Percentiles rank a stretch among this genome's conserved stretches.
Evolutionary conservation across 495 filamentous ascomycete genomes (phyloP).

Genomic region (Daldinia decipiens): DNA sequence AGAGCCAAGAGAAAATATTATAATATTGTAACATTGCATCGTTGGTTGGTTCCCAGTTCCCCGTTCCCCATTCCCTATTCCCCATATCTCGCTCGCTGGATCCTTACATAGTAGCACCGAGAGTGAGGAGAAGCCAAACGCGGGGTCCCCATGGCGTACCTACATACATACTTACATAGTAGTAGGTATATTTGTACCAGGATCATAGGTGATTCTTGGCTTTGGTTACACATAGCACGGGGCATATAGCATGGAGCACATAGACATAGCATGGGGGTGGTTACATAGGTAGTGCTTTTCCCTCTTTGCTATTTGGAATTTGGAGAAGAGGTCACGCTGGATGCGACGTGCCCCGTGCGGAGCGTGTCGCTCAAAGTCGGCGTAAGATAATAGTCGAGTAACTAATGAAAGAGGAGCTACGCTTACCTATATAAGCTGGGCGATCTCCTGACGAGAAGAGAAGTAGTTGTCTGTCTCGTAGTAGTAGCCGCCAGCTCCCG

Average conservation of each 20-base stretch:
- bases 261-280: not conserved
- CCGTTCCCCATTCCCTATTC: conserved; percentile 3
- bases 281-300: not conserved
- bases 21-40: not conserved
- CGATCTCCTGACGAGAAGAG: not conserved
- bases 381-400: not conserved
- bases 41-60: conserved; percentile 1
- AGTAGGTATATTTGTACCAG: not conserved
- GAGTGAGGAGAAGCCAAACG: conserved; percentile 21
- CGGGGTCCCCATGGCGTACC: conserved; percentile 39
- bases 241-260: too few species aligned
- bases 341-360: not conserved
- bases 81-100: not conserved
- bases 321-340: conserved; percentile 17
- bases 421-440: conserved; percentile 13
- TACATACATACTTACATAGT: too few species aligned
- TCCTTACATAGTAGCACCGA: conserved; percentile 20
- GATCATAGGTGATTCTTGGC: conserved; percentile 2
- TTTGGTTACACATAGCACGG: conserved; percentile 1
- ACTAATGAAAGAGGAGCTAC: not conserved
- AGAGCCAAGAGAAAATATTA: not conserved
- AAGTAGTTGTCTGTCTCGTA: not conserved
- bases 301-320: conserved; percentile 5
- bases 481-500: not conserved
- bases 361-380: not conserved